These are phyloP conservation scores for Leccinum angustisporum DNA, from an alignment of 1,284 basidiomycete species.

Conservation along the genomic window DNA sequence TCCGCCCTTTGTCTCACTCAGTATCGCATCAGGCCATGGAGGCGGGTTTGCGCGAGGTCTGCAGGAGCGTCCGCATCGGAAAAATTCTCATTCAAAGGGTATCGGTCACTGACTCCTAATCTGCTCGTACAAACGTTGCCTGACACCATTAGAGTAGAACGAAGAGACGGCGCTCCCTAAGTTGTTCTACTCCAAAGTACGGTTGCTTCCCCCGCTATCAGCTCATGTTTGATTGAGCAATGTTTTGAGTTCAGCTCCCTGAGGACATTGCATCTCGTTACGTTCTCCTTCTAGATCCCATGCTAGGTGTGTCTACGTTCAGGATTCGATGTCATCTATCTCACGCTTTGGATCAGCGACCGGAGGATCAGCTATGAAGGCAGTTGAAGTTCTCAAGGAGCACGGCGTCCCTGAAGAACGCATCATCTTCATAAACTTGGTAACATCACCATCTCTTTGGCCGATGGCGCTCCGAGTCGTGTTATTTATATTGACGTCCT, in stretches of 20 bases:
- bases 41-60: constrained; percentile 90
- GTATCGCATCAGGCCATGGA: constrained; percentile 75
- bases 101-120: constrained; percentile 1
- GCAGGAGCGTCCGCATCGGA: constrained; percentile 87
- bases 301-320: constrained; percentile 72
- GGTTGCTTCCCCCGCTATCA: not conserved
- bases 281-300: constrained; percentile 93
- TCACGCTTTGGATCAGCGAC: constrained; percentile 65
- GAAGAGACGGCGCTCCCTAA: constrained; percentile 91
- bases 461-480: not conserved
- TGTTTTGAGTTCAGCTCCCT: constrained; percentile 62
- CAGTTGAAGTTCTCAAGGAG: constrained; percentile 90
- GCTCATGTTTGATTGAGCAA: not conserved
- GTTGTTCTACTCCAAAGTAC: constrained; percentile 83
- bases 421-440: constrained; percentile 97
- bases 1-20: not conserved
- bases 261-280: constrained; percentile 91
- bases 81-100: constrained; percentile 95
- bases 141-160: constrained; percentile 52
- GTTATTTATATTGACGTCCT: constrained; percentile 1
- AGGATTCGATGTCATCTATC: not conserved
- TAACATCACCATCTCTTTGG: constrained; percentile 34
- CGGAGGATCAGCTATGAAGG: constrained; percentile 97
- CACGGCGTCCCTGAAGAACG: constrained; percentile 87
- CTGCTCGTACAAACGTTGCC: constrained; percentile 6